Evolutionary conservation across 306 rosid species (phyloP), one percentile per base, ranked within the genome.

Genomic region (Acacia confusa): DNA sequence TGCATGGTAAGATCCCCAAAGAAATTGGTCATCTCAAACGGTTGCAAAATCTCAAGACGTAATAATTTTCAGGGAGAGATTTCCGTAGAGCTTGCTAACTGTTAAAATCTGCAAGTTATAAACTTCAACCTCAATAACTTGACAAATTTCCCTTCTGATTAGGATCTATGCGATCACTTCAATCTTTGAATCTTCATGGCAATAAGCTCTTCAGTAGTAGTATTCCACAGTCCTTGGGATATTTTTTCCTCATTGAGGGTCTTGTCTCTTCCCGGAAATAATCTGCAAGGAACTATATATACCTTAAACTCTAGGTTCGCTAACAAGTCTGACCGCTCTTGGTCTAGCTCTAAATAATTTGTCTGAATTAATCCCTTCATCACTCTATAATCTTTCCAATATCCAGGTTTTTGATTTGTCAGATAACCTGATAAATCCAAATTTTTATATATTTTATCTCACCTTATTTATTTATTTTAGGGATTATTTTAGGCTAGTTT

Each of bases 221-320:
- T 75, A 79, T 84, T 17, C 84, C 81, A 47, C 53, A 40, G 6
- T 79, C 83, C 19, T 47, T 75, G 63, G 87, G 87, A 43, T 79
- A 84, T n/a, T n/a, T n/a, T n/a, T n/a, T n/a, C 36, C 74, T 57
- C 74, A 64, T 36, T 84, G 6, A n/a, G 0, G 19, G 4, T 17
- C 8, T 0, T 4, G 1, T 3, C 63, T 60, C 36, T 75, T 74
- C 7, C 70, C 57, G 0, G 0, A 16, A 84, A 84, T 75, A 77
- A 79, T 48, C 70, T 84, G 44, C 70, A 36, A 52, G 84, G 87
- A 75, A 61, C n/a, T n/a, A n/a, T n/a, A n/a, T 19, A 76, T 84
- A 76, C 77, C 84, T n/a, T 45, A 15, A 38, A 15, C 44, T 7
- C 16, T 84, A 8, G 79, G 87, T 7, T 15, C 7, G 55, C 52